Base-by-base conservation (phyloP, 257 asterid species). In the Nicotiana tabacum region DNA sequence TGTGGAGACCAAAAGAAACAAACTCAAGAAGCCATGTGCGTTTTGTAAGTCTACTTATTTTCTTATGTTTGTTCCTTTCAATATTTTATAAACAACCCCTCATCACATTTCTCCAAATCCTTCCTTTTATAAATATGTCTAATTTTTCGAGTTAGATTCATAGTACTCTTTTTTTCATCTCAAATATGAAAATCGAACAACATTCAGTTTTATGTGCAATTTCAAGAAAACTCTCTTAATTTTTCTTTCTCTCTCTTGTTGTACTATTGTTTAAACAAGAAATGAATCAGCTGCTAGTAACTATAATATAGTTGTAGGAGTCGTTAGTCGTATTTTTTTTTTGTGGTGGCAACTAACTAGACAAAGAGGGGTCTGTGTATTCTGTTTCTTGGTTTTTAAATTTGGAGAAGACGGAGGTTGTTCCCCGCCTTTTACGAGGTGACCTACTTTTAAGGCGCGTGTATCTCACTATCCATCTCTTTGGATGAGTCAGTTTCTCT, bases 391-490 rank as follows among this genome's bases (percentile, higher is more conserved):
- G 6, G 1, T 83, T 83, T 88, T 88, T 57, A 87, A 90, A 78
- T 84, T 43, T 85, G 85, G 15, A 62, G 84, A 76, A 57, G 74
- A 27, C 78, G 81, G 79, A 76, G 53, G 83, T 82, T 81, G 89
- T 80, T 84, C 85, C 88, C 90, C 88, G 86, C 90, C 89, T 13
- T 85, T 90, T 82, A 69, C 88, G 90, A 87, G 82, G 86, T 84
- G 87, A 56, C 89, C 85, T 81, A 21, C 39, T 61, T 78, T 46
- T 0, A 15, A 7, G 1, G 46, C 46, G 27, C 16, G 64, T 74
- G 0, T 51, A 27, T 15, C 0, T 74, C 43, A 74, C 80, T 61
- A 2, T 15, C 79, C 51, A 5, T 70, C 39, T 74, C 8, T 74
- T 15, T 33, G 27, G 48, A 39, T 48, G 37, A 57, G 27, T 17